Evolutionary conservation across 352 stramenopile genomes (phyloP).

Genomic region (Phytophthora ohioensis): DNA sequence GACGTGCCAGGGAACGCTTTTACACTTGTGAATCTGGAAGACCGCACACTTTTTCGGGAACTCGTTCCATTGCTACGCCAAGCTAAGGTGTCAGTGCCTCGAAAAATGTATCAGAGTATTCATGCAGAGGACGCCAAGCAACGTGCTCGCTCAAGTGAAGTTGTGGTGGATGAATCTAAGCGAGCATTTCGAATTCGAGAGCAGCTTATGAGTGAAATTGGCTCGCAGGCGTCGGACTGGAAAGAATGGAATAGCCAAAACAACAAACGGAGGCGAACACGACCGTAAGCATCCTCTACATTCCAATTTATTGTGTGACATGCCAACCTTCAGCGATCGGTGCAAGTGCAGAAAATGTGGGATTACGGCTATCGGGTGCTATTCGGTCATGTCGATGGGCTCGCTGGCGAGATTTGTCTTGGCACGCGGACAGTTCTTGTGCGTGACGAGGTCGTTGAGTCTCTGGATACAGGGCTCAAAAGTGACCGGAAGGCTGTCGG

Average conservation of each 20-base stretch:
- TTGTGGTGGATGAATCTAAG: constrained; percentile 55
- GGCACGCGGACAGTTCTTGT: constrained; percentile 84
- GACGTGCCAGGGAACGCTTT: constrained; percentile 38
- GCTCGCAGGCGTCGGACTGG: constrained; percentile 34
- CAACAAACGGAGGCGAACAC: constrained; percentile 34
- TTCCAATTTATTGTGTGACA: background rate
- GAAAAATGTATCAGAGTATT: constrained; percentile 55
- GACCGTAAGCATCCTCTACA: background rate
- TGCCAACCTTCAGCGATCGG: background rate
- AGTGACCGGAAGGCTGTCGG: constrained; percentile 92
- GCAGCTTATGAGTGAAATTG: constrained; percentile 30
- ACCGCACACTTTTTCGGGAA: constrained; percentile 52
- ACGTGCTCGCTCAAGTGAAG: constrained; percentile 12
- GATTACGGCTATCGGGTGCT: constrained; percentile 1
- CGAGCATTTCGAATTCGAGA: constrained; percentile 54
- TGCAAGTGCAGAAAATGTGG: constrained; percentile 8
- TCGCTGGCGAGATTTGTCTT: background rate
- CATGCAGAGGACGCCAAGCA: constrained; percentile 31
- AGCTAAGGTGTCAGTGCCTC: constrained; percentile 40
- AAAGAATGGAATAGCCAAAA: constrained; percentile 42
- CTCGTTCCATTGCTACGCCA: constrained; percentile 47
- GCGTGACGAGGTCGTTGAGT: constrained; percentile 93
- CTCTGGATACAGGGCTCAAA: constrained; percentile 94
- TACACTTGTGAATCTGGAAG: constrained; percentile 56
- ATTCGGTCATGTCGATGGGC: constrained; percentile 4